phyloP scores from a whole-genome alignment of 768 basidiomycete genomes.

The Xanthoconium purpureum region DNA sequence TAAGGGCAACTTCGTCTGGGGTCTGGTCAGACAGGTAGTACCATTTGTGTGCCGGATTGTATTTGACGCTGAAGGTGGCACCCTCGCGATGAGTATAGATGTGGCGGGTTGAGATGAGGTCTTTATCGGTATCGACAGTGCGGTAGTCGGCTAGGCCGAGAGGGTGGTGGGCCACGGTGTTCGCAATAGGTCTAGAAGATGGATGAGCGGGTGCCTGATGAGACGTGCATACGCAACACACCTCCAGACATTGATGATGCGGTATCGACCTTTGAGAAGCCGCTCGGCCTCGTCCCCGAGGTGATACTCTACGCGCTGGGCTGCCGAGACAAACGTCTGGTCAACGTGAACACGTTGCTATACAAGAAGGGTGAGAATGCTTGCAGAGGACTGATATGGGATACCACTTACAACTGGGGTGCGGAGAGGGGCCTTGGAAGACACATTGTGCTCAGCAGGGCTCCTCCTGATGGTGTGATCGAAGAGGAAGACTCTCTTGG shows the following conservation, averaged over 20 bases:
- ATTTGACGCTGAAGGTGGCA: constrained; percentile 34
- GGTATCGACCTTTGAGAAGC: constrained; percentile 39
- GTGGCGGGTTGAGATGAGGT: constrained; percentile 37
- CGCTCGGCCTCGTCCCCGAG: constrained; percentile 41
- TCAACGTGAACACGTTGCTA: constrained; percentile 45
- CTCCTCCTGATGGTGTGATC: constrained; percentile 43
- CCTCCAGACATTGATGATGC: constrained; percentile 49
- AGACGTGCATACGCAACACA: background rate
- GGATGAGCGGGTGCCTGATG: background rate
- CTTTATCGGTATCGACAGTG: constrained; percentile 32
- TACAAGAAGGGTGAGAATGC: background rate
- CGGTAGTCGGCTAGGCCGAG: constrained; percentile 43
- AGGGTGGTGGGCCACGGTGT: constrained; percentile 39
- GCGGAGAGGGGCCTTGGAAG: constrained; percentile 11
- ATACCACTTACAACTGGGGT: constrained; percentile 34
- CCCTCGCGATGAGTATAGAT: constrained; percentile 37
- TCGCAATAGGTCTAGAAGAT: constrained; percentile 32
- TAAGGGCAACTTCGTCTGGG: constrained; percentile 41
- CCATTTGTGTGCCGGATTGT: constrained; percentile 38
- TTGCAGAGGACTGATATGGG: background rate
- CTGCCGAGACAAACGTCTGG: constrained; percentile 38
- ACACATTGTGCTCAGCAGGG: background rate
- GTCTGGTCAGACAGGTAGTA: constrained; percentile 33
- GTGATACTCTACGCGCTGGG: constrained; percentile 38
- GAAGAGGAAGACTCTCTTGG: constrained; percentile 41